Base-by-base conservation (phyloP, 805 yeast species). In the Saccharomycopsis sp. region DNA sequence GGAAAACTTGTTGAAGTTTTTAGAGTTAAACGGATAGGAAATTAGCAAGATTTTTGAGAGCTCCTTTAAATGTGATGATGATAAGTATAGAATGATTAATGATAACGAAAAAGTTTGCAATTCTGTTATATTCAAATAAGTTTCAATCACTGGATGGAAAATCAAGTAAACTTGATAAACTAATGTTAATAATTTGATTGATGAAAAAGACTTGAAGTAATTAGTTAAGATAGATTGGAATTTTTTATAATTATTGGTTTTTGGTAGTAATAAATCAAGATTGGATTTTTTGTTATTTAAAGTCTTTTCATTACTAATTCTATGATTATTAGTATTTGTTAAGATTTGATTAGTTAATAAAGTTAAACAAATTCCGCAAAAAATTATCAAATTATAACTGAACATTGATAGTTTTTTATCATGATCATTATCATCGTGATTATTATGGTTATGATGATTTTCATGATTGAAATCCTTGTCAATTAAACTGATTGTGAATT, bases 11-110 rank as follows among this genome's bases (percentile, higher is more conserved):
- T 53, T 53, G 51, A 60, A 64, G 21, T 63, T 64, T 41, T 58
- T 58, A 39, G 60, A 63, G 2, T 66, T 56, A 25, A 59, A 60
- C 2, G 83, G 83, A 42, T 66, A 72, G 10, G 75, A 67, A 20
- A 78, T 52, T 25, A 78, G 52, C 17, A 78, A 58, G 8, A 75
- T 66, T 2, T 68, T 69, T 0, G 79, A 76, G 13, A 77, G 56
- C 13, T 65, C 58, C 39, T 62, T 64, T 6, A 74, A 75, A 39
- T 76, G 60, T 34, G 56, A 60, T 73, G 74, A 70, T 0, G 76
- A 77, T 44, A 68, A 64, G 37, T 60, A 61, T 46, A 71, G 64
- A 13, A 72, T 59, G 21, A 70, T 46, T 1, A 60, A 36, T 0
- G 78, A 69, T 10, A 71, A 69, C 1, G 61, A 46, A 30, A 71